Base-by-base conservation (phyloP, 805 yeast species). In the Metschnikowia henanensis region DNA sequence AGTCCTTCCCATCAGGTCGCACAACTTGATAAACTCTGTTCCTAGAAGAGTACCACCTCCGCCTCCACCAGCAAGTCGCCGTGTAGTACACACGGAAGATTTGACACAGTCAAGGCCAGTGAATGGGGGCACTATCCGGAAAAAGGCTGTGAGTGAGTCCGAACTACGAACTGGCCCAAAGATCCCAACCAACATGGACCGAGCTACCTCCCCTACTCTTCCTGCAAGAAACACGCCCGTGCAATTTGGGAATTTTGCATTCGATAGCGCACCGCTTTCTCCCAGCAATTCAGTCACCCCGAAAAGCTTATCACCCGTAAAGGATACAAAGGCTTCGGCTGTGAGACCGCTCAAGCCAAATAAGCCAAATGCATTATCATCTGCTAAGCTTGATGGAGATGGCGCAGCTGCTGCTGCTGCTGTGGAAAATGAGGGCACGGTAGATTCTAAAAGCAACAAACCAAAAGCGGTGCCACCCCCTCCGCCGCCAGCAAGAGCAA, bases 231-330 rank as follows among this genome's bases (percentile, higher is more conserved):
- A 28, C 21, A 37, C 54, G 8, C 46, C 41, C 4, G 28, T 25
- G 6, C 41, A 51, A 16, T 26, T 47, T 22, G 41, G 44, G 23
- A 52, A 49, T 16, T 49, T 64, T 34, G 75, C 69, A 2, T 70
- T 70, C 40, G 54, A 70, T 3, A 47, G 70, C 1, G 57, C 71
- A 1, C 75, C 75, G 1, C 62, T 71, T 16, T 61, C 69, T 17
- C 75, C 75, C 5, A 63, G 64, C 7, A 60, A 53, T 30, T 59
- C 70, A 4, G 52, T 57, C 2, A 58, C 69, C 2, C 64, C 68
- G 49, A 38, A 22, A 30, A 41, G 46, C 36, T 6, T 41, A 42
- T 31, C 50, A 20, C 35, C 53, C 52, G 35, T 35, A 25, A 28
- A 17, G 41, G 21, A 30, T 35, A 16, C 55, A 49, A 35, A 54